phyloP scores from a whole-genome alignment of 495 filamentous ascomycete species.

The Neurospora terricola region DNA sequence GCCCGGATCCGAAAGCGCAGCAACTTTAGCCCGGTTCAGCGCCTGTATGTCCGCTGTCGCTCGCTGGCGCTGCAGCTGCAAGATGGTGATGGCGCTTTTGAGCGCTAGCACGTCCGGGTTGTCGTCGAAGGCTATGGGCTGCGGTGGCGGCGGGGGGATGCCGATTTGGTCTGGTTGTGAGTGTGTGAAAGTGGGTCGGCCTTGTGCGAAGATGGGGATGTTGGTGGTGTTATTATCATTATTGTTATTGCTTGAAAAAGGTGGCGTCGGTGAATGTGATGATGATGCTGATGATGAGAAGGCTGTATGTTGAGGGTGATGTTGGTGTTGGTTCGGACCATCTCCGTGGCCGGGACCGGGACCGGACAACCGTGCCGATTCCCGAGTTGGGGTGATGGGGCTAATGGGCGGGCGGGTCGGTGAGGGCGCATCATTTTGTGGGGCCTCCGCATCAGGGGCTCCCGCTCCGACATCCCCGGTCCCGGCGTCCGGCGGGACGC shows the following conservation, averaged over 20 bases:
- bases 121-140: constrained; percentile 62
- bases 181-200: constrained; percentile 33
- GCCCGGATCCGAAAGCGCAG: constrained; percentile 57
- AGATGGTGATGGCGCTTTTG: constrained; percentile 64
- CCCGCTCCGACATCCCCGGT: neutral
- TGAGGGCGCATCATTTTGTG: constrained; percentile 13
- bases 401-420: constrained; percentile 31
- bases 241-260: neutral
- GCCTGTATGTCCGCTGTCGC: constrained; percentile 58
- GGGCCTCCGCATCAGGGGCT: neutral
- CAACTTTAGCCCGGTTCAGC: constrained; percentile 51
- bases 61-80: constrained; percentile 74
- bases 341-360: neutral
- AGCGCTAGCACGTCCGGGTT: constrained; percentile 82
- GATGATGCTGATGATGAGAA: neutral
- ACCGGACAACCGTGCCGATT: constrained; percentile 9
- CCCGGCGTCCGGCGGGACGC: neutral
- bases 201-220: constrained; percentile 18
- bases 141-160: constrained; percentile 41
- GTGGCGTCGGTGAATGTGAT: neutral
- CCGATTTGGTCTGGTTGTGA: constrained; percentile 26
- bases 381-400: constrained; percentile 35
- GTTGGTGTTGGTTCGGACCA: neutral
- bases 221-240: neutral
- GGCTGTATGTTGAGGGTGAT: neutral